A percentile compares a stretch with the other conserved stretches of the same genome.
Evolutionary conservation across 2,329 filamentous ascomycete species (phyloP).

Genomic region (Phialemoniopsis sp.): DNA sequence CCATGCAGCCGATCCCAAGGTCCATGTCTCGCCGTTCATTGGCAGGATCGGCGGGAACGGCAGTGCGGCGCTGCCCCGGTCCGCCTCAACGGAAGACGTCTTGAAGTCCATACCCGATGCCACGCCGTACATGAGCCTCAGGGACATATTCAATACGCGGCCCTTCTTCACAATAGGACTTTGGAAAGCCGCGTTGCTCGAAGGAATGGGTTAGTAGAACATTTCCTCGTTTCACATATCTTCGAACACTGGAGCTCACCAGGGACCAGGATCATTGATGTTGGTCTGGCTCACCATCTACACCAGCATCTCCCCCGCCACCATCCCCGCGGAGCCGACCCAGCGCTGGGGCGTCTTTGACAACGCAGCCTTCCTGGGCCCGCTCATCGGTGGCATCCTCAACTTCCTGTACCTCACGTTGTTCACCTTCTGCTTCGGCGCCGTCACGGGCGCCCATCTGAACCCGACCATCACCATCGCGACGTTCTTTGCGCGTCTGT

Average conservation of each 20-base stretch:
- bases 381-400: constrained; percentile 20
- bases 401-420: constrained; percentile 33
- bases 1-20: no score
- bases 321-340: constrained; percentile 3
- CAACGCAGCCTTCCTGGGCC: constrained; percentile 18
- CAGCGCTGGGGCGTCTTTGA: constrained; percentile 5
- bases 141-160: constrained; percentile 24
- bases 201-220: no score
- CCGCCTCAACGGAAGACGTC: constrained; percentile 3
- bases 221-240: no score
- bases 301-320: constrained; percentile 2
- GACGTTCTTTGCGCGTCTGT: constrained; percentile 45
- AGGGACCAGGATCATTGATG: constrained; percentile 24
- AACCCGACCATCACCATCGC: constrained; percentile 51
- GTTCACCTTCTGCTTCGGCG: constrained; percentile 43
- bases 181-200: constrained; percentile 30
- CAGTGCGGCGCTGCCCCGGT: no score
- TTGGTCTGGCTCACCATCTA: constrained; percentile 1
- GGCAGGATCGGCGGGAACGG: no score
- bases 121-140: constrained; percentile 29
- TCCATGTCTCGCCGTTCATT: no score
- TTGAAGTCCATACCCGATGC: constrained; percentile 31
- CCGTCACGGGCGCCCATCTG: constrained; percentile 47
- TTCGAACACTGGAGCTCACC: constrained; percentile 14
- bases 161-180: constrained; percentile 25